Evolutionary conservation across 441 rosid species (phyloP).

Genomic region (Breynia disticha): DNA sequence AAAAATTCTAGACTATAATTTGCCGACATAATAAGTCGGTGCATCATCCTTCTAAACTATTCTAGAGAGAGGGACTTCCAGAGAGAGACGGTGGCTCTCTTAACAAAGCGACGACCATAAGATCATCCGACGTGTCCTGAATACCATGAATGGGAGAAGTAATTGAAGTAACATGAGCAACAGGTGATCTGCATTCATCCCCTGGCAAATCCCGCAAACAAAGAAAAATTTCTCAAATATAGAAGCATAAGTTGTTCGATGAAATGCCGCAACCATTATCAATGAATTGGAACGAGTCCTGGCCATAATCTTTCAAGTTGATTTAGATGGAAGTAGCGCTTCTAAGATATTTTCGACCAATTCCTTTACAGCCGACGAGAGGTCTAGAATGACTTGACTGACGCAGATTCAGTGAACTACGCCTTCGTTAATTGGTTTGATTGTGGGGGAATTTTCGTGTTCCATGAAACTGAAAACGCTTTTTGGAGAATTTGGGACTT

Average conservation of each 20-base stretch:
- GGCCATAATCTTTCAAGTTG: slow-evolving; percentile 69
- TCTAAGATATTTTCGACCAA: slow-evolving; percentile 92
- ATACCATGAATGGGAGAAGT: slow-evolving; percentile 20
- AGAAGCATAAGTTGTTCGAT: slow-evolving; percentile 34
- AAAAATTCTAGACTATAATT: no score
- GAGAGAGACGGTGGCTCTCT: no score
- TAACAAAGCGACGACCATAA: slow-evolving; percentile 22
- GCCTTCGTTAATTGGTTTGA: slow-evolving; percentile 65
- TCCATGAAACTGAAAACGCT: no score
- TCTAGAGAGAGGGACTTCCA: no score
- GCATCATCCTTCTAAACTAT: no score
- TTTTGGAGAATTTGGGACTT: no score
- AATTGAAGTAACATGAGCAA: slow-evolving; percentile 25
- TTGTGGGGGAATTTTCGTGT: slow-evolving; percentile 20
- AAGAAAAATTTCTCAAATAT: neutral
- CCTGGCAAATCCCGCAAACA: slow-evolving; percentile 25
- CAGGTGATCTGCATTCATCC: slow-evolving; percentile 22
- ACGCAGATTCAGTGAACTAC: slow-evolving; percentile 77
- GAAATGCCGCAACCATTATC: slow-evolving; percentile 95
- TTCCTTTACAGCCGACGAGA: slow-evolving; percentile 89
- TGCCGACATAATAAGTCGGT: no score
- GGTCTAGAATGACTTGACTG: slow-evolving; percentile 93
- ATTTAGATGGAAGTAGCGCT: slow-evolving; percentile 86
- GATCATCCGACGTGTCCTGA: slow-evolving; percentile 25
- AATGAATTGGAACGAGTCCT: slow-evolving; percentile 78